phyloP scores from a whole-genome alignment of 2,329 filamentous ascomycete genomes.

The Pseudocercospora fuligena region DNA sequence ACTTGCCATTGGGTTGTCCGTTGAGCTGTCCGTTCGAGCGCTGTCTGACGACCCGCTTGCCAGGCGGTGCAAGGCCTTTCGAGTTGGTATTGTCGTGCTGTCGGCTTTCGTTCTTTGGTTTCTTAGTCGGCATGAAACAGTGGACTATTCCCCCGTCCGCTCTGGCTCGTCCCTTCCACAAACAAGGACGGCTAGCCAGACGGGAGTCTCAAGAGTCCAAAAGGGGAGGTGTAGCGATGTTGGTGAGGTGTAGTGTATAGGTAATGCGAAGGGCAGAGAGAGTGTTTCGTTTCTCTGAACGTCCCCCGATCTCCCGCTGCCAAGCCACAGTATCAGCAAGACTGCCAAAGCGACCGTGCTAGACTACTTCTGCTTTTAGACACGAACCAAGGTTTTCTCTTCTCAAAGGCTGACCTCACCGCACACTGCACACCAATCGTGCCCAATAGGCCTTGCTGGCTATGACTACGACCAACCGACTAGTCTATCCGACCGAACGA shows the following conservation, averaged over 20 bases:
- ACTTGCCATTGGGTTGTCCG: slow-evolving; percentile 49
- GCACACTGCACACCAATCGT: slow-evolving; percentile 1
- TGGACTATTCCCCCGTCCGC: slow-evolving; percentile 26
- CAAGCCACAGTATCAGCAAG: slow-evolving; percentile 1
- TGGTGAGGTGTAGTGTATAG: slow-evolving; percentile 7
- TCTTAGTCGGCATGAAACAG: slow-evolving; percentile 55
- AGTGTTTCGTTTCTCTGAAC: slow-evolving; percentile 1
- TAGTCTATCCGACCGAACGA: slow-evolving; percentile 8
- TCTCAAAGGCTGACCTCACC: background rate
- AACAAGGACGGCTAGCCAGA: slow-evolving; percentile 38
- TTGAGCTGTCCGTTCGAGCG: slow-evolving; percentile 53
- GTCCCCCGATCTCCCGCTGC: background rate
- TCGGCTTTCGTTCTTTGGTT: slow-evolving; percentile 51
- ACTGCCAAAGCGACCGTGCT: background rate
- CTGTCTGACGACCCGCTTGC: slow-evolving; percentile 65
- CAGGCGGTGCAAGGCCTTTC: slow-evolving; percentile 81
- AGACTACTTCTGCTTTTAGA: background rate
- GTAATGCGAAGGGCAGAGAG: background rate
- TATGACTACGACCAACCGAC: background rate
- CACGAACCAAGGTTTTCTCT: slow-evolving; percentile 4
- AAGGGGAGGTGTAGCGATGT: slow-evolving; percentile 20
- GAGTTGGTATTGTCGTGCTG: slow-evolving; percentile 69
- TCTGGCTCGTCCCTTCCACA: slow-evolving; percentile 35
- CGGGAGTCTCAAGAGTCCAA: slow-evolving; percentile 27
- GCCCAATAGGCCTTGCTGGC: background rate